These are phyloP conservation scores for Schizophyllum commune DNA, from an alignment of 1,284 basidiomycete genomes.

Conservation along the genomic window DNA sequence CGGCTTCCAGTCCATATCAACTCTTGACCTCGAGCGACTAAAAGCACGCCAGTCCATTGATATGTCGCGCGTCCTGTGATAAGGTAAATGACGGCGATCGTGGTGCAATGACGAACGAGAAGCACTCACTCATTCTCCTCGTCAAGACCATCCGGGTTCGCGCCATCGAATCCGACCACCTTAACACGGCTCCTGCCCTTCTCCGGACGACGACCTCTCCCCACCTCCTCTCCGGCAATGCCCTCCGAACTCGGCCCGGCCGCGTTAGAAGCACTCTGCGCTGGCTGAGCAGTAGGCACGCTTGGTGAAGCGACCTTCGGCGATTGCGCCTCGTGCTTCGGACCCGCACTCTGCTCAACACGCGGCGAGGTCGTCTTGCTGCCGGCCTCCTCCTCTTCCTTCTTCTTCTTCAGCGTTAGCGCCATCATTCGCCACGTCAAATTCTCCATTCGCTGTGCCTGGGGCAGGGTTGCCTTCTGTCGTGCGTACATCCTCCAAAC, in stretches of 20 bases:
- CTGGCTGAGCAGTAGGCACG: background rate
- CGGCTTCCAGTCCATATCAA: conserved; percentile 72
- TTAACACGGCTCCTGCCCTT: conserved; percentile 69
- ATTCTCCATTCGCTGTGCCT: conserved; percentile 95
- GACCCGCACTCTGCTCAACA: background rate
- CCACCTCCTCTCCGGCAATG: conserved; percentile 10
- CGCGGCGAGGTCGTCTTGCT: background rate
- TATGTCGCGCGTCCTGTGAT: conserved; percentile 30
- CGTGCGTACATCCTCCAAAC: conserved; percentile 97
- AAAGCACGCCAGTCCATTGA: conserved; percentile 93
- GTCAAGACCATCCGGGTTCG: conserved; percentile 58
- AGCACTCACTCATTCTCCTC: conserved; percentile 68
- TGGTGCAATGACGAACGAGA: conserved; percentile 17
- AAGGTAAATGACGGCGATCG: conserved; percentile 7
- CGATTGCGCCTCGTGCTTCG: background rate
- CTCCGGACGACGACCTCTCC: conserved; percentile 64
- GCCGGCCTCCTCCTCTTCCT: conserved; percentile 52
- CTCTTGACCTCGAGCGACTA: conserved; percentile 87
- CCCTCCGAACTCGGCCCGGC: background rate
- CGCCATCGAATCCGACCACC: conserved; percentile 73
- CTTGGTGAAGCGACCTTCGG: background rate
- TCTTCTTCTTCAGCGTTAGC: conserved; percentile 83
- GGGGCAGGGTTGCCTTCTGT: conserved; percentile 80
- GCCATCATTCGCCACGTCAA: conserved; percentile 99
- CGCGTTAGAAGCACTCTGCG: background rate